A percentile compares a stretch with the other conserved stretches of the same genome.
These are phyloP conservation scores for Rhodotorula sp. DNA, from an alignment of 1,284 basidiomycete genomes.

Conservation along the genomic window DNA sequence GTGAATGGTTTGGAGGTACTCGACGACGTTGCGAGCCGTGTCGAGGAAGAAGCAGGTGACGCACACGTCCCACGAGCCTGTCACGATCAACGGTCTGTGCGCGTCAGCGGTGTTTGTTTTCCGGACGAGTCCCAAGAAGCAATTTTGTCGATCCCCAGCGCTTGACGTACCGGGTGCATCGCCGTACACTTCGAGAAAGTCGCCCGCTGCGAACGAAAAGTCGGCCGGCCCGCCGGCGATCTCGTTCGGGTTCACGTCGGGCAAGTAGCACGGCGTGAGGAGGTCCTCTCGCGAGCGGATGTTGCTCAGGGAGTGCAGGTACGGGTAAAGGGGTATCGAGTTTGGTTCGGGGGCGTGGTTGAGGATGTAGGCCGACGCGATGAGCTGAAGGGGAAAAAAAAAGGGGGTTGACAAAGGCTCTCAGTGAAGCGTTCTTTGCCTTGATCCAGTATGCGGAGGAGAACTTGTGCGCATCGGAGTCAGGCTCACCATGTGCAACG, in stretches of 20 bases:
- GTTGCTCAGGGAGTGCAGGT: slow-evolving; percentile 87
- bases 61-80: slow-evolving; percentile 80
- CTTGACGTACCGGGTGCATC: slow-evolving; percentile 50
- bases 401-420: not conserved
- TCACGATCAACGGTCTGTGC: slow-evolving; percentile 9
- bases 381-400: slow-evolving; percentile 12
- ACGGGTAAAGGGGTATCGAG: slow-evolving; percentile 77
- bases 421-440: not conserved
- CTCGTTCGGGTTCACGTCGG: slow-evolving; percentile 76
- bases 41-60: slow-evolving; percentile 98
- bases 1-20: slow-evolving; percentile 80
- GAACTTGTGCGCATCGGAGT: slow-evolving; percentile 46
- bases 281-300: slow-evolving; percentile 60
- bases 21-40: slow-evolving; percentile 89
- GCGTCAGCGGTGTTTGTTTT: too few relatives aligned
- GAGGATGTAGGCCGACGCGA: slow-evolving; percentile 35
- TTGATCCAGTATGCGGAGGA: too few relatives aligned
- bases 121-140: too few relatives aligned
- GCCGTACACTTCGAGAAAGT: slow-evolving; percentile 86
- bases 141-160: not conserved
- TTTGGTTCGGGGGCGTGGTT: slow-evolving; percentile 62
- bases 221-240: slow-evolving; percentile 57
- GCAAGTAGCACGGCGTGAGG: slow-evolving; percentile 68
- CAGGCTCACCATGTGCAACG: slow-evolving; percentile 84
- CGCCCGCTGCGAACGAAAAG: slow-evolving; percentile 85